phyloP scores from a whole-genome alignment of 768 basidiomycete genomes.

The Russula griseocarnosa region DNA sequence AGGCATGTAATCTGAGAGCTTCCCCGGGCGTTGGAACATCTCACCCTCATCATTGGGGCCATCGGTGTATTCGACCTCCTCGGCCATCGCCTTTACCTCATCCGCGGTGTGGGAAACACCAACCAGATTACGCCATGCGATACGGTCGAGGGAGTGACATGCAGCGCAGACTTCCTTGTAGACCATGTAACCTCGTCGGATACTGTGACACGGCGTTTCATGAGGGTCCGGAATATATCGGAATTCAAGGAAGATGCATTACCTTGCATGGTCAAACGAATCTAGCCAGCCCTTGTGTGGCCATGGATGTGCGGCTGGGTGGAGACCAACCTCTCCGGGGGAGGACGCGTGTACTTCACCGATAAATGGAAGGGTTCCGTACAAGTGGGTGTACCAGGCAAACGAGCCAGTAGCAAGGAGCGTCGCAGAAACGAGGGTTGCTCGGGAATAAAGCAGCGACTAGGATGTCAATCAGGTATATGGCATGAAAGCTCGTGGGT shows the following conservation, averaged over 20 bases:
- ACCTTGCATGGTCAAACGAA: constrained; percentile 96
- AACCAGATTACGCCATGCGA: constrained; percentile 99
- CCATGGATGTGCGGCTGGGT: constrained; percentile 86
- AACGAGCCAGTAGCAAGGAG: constrained; percentile 81
- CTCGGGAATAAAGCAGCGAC: constrained; percentile 67
- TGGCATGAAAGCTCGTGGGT: neutral
- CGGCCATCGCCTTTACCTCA: constrained; percentile 86
- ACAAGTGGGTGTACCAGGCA: constrained; percentile 95
- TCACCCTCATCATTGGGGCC: constrained; percentile 93
- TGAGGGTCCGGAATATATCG: constrained; percentile 19
- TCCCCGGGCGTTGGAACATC: constrained; percentile 99
- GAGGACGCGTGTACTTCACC: constrained; percentile 91
- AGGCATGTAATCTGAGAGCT: constrained; percentile 96
- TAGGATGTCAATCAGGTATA: constrained; percentile 32
- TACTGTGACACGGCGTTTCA: constrained; percentile 46
- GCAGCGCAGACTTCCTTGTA: constrained; percentile 99
- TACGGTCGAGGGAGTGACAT: constrained; percentile 97
- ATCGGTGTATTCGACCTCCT: constrained; percentile 95
- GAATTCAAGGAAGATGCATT: constrained; percentile 34
- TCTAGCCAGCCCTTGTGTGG: constrained; percentile 83
- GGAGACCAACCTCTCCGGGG: constrained; percentile 90
- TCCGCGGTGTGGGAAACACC: constrained; percentile 95
- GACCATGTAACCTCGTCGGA: constrained; percentile 93
- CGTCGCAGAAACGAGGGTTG: constrained; percentile 70
- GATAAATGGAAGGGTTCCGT: constrained; percentile 84